Evolutionary conservation across 116 monocot species (phyloP), one percentile per base, ranked within the genome.

Genomic region (Zostera marina): DNA sequence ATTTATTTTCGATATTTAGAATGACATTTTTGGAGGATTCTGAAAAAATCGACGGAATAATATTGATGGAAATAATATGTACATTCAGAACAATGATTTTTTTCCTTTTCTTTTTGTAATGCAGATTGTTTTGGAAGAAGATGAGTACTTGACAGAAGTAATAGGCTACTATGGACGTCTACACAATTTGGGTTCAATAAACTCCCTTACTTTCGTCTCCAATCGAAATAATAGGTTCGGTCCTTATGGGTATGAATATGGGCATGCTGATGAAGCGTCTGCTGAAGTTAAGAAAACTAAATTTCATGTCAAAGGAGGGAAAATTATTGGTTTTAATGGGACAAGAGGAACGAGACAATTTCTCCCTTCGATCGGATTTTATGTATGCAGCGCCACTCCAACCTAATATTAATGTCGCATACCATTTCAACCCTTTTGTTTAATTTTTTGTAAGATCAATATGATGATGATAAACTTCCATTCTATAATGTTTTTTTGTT

Each of bases 171-270:
- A 47, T 47, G 54, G 54, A 8, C 22, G 23, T 23, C 22, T 21
- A 9, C 12, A 0, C 9, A 21, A 10, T 5, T 8, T 23, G 22
- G 22, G 54, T 12, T 11, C 26, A 7, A 32, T 54, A 22, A 54
- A 54, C 13, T 54, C 54, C 12, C 54, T 54, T 25, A 54, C 22
- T 54, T 54, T 54, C 20, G 9, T 54, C 54, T 24, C 11, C 54
- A 54, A 54, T 24, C 22, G 21, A 10, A 54, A 25, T 17, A 47
- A 47, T 17, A 47, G 16, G 47, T 54, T 23, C 20, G 54, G 54
- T 0, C 54, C 22, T 54, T 54, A 25, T 9, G 54, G 54, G 17
- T 8, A 15, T 15, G 47, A 47, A 14, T 15, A 17, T 47, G 47
- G 47, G 16, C 14, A 14, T 16, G 16, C 5, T 7, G 4, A 15